These are phyloP conservation scores for Pythium aquatile DNA, from an alignment of 352 stramenopile genomes.

Conservation along the genomic window DNA sequence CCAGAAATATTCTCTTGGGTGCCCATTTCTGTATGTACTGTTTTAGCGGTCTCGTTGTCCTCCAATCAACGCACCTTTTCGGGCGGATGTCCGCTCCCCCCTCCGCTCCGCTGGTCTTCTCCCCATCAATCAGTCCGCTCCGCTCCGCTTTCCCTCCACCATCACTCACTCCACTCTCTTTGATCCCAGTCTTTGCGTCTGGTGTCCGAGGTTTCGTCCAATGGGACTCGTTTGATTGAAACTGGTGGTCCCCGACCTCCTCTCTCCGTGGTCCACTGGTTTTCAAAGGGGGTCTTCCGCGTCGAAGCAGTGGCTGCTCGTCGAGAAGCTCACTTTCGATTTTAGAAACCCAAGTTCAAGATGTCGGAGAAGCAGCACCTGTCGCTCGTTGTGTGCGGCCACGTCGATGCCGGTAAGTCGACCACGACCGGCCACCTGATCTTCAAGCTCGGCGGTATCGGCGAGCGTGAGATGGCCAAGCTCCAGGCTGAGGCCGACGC, in stretches of 20 bases:
- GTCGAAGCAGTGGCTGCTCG: background rate
- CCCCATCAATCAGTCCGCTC: background rate
- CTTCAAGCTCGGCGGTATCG: constrained; percentile 98
- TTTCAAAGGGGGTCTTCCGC: constrained; percentile 8
- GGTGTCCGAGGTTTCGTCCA: constrained; percentile 12
- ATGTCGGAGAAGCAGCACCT: constrained; percentile 46
- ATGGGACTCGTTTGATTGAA: constrained; percentile 5
- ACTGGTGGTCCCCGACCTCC: constrained; percentile 24
- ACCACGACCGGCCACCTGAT: constrained; percentile 99
- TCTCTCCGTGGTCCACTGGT: constrained; percentile 13
- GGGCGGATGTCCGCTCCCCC: background rate
- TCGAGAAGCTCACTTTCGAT: background rate
- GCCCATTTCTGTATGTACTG: background rate
- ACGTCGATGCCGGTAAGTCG: constrained; percentile 98
- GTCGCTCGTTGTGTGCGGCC: constrained; percentile 94
- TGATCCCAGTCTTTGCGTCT: background rate
- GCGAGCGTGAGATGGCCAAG: constrained; percentile 99
- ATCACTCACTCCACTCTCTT: background rate
- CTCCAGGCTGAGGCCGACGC: constrained; percentile 95
- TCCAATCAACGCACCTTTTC: background rate
- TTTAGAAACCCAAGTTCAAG: constrained; percentile 4
- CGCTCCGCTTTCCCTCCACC: background rate
- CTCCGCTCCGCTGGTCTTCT: background rate
- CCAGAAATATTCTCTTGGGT: background rate
- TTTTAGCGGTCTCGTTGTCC: background rate